Evolutionary conservation across 2,329 filamentous ascomycete genomes (phyloP), one percentile per base, ranked within the genome.

Genomic region (Monosporascus cannonballus): DNA sequence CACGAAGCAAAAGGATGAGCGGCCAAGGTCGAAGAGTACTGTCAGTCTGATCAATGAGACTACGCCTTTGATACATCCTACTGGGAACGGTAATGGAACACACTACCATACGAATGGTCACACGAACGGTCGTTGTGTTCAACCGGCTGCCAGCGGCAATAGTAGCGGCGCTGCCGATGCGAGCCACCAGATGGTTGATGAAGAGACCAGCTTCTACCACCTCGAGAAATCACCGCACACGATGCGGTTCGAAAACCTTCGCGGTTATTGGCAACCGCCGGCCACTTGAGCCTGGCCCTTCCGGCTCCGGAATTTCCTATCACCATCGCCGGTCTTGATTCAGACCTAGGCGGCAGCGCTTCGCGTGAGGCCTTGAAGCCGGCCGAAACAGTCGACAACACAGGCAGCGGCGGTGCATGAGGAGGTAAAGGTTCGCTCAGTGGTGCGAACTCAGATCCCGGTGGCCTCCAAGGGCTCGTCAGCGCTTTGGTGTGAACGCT

Each of bases 131-230:
- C 58, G 54, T 49, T 15, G 52, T 27, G 42, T 50, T 11, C 55
- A 52, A 30, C 49, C 54, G 4, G 54, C 55, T 51, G 53, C 55
- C 60, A 64, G 64, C 25, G 61, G 68, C 46, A 60, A 66, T 54
- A 73, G 70, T 45, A 79, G 78, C 56, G 77, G 77, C 38, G 55
- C 62, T 34, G 60, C 53, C 46, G 65, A 66, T 49, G 54, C 36
- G 34, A 48, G 53, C 34, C 61, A 61, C 50, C 57, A 57, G 24
- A 59, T 60, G 48, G 64, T 74, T 56, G 86, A 90, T 54, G 80
- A 83, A 49, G 82, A 83, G 24, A 84, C 87, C 9, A 90, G 89
- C 6, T 97, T 96, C 77, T 95, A 95, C 69, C 8, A 3, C n/a
- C 11, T 9, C 39, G 11, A 20, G 11, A 14, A 9, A 14, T 18